These are phyloP conservation scores for Apostasia shenzhenica DNA, from an alignment of 106 monocot species.

Conservation along the genomic window DNA sequence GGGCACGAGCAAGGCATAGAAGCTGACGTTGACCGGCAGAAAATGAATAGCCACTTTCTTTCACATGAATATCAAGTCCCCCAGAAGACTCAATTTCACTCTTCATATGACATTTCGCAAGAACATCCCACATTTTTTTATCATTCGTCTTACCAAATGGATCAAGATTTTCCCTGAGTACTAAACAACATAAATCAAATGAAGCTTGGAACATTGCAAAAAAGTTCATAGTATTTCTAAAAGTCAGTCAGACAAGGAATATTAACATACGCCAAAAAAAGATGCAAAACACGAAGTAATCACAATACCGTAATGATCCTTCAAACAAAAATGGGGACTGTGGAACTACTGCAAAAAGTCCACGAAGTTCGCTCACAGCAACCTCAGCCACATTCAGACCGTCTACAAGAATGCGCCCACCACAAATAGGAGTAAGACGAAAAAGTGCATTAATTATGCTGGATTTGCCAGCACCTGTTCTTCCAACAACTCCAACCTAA, in stretches of 20 bases:
- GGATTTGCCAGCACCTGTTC: slow-evolving; percentile 97
- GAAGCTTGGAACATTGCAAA: neutral
- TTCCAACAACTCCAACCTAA: slow-evolving; percentile 94
- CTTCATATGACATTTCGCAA: slow-evolving; percentile 75
- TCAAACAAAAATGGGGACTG: slow-evolving; percentile 93
- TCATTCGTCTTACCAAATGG: slow-evolving; percentile 60
- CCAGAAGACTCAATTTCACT: slow-evolving; percentile 64
- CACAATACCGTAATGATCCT: slow-evolving; percentile 72
- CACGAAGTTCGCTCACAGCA: slow-evolving; percentile 69
- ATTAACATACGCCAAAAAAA: neutral
- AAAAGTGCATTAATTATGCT: slow-evolving; percentile 96
- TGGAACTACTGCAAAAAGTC: slow-evolving; percentile 78
- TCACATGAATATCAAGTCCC: slow-evolving; percentile 69
- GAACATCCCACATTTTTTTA: slow-evolving; percentile 67
- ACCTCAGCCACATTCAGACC: slow-evolving; percentile 51
- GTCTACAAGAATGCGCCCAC: slow-evolving; percentile 77
- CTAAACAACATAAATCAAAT: neutral
- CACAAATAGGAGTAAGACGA: slow-evolving; percentile 66
- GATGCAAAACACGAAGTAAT: neutral
- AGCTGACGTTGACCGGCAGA: slow-evolving; percentile 91
- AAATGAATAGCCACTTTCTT: slow-evolving; percentile 61
- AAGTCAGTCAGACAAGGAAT: neutral
- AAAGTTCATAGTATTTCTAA: neutral
- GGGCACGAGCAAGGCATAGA: slow-evolving; percentile 87
- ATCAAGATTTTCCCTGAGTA: slow-evolving; percentile 79